Evolutionary conservation across 805 yeast genomes (phyloP).

Genomic region (Wickerhamiella vanderwaltii): DNA sequence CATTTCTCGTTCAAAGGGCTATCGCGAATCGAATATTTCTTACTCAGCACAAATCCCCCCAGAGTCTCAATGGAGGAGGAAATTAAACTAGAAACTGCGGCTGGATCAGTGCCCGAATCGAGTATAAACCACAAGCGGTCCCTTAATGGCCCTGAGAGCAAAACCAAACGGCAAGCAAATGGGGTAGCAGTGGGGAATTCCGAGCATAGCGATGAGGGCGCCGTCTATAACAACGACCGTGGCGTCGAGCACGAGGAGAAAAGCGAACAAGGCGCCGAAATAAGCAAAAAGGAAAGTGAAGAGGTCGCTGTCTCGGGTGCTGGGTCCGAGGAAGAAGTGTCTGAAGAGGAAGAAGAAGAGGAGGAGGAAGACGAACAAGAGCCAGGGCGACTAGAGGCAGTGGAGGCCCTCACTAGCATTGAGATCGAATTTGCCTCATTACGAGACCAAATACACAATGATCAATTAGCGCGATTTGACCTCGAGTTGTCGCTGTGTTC

Average conservation of each 20-base stretch:
- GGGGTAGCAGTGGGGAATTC: neutral
- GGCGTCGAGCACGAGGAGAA: neutral
- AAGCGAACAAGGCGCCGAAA: neutral
- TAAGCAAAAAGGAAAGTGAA: conserved; percentile 6
- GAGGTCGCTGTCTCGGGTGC: conserved; percentile 1
- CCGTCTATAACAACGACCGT: neutral
- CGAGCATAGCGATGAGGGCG: neutral
- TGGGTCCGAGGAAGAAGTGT: neutral
- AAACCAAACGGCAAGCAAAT: neutral
- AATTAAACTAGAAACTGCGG: neutral
- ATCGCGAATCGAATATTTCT: neutral
- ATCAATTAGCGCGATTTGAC: conserved; percentile 62
- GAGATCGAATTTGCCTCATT: conserved; percentile 79
- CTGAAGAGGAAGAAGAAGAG: conserved; percentile 14
- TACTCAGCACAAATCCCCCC: no score
- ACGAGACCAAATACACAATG: conserved; percentile 74
- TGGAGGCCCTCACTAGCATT: conserved; percentile 61
- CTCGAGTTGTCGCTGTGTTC: conserved; percentile 78
- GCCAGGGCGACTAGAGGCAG: conserved; percentile 44
- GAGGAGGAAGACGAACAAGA: conserved; percentile 20
- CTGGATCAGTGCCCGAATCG: no score
- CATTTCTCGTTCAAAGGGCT: neutral
- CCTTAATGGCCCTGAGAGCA: neutral
- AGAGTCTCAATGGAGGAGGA: no score
- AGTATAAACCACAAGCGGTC: neutral